Conservation (phyloP, 2,329 filamentous ascomycete species). For the Cladosporium austrohemisphaericum region DNA sequence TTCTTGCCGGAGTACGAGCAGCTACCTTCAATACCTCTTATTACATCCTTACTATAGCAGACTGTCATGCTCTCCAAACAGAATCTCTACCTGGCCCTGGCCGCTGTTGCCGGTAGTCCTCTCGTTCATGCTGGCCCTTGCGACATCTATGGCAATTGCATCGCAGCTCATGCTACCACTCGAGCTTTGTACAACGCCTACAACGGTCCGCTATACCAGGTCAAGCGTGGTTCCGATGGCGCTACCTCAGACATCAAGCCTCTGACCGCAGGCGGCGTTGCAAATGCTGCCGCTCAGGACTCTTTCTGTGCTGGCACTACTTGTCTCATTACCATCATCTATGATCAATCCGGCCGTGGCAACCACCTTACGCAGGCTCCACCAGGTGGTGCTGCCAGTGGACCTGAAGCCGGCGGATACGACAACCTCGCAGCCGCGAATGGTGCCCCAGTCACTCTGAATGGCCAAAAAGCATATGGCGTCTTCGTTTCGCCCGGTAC, state of each 20-base stretch:
- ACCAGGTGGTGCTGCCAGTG: slow-evolving; percentile 51
- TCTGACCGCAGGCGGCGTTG: slow-evolving; percentile 57
- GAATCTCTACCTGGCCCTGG: slow-evolving; percentile 27
- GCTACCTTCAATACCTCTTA: no score
- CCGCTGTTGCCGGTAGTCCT: slow-evolving; percentile 36
- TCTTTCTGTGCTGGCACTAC: slow-evolving; percentile 58
- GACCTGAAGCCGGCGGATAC: slow-evolving; percentile 54
- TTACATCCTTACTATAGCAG: slow-evolving; percentile 11
- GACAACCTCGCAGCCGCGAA: slow-evolving; percentile 59
- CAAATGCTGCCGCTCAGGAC: slow-evolving; percentile 58
- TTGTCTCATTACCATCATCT: slow-evolving; percentile 60
- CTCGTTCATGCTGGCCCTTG: slow-evolving; percentile 48
- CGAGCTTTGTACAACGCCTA: slow-evolving; percentile 57
- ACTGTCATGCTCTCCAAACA: slow-evolving; percentile 52
- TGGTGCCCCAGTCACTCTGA: slow-evolving; percentile 58
- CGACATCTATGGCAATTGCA: slow-evolving; percentile 53
- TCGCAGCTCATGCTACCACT: slow-evolving; percentile 64
- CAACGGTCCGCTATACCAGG: slow-evolving; percentile 56
- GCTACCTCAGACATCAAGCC: slow-evolving; percentile 49
- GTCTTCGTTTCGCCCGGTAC: slow-evolving; percentile 60
- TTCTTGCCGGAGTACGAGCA: no score
- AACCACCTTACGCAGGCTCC: slow-evolving; percentile 61
- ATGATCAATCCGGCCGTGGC: slow-evolving; percentile 60
- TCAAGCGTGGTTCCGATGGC: slow-evolving; percentile 53
- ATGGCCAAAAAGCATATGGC: slow-evolving; percentile 59